These are phyloP conservation scores for Ambrosiella cleistominuta DNA, from an alignment of 2,329 filamentous ascomycete species.

Conservation along the genomic window DNA sequence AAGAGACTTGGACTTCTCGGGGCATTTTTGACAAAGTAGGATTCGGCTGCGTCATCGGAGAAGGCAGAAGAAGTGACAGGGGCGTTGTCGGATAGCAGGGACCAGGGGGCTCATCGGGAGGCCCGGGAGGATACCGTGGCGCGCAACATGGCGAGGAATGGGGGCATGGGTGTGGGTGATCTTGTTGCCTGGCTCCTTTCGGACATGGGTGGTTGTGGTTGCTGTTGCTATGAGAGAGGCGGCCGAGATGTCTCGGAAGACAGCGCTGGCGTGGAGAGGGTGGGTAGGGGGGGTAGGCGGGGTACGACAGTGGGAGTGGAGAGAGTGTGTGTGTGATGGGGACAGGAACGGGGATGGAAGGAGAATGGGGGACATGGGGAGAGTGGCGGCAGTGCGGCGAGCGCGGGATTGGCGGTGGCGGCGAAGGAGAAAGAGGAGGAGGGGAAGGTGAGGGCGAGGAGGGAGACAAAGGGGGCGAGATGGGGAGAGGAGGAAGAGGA, in stretches of 20 bases:
- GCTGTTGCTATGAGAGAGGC: not conserved
- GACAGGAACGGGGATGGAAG: not conserved
- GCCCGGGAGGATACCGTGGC: not conserved
- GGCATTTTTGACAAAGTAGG: constrained; percentile 4
- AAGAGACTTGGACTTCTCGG: not conserved
- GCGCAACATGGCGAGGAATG: too few species aligned
- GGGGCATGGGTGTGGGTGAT: too few species aligned
- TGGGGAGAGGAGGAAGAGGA: not conserved
- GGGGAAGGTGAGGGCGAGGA: not conserved
- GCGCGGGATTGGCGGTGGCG: not conserved
- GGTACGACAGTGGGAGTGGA: not conserved
- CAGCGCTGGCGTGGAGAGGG: not conserved
- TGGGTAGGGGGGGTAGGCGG: not conserved
- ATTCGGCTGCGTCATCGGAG: constrained; percentile 5
- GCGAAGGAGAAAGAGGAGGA: not conserved
- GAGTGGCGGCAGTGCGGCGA: not conserved
- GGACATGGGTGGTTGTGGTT: too few species aligned
- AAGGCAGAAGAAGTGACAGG: not conserved
- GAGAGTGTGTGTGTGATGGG: not conserved
- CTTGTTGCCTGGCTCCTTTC: too few species aligned
- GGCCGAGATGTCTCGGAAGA: not conserved
- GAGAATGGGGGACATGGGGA: not conserved
- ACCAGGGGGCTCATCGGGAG: not conserved
- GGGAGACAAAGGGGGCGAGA: not conserved
- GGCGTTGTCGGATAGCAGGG: not conserved